phyloP scores from a whole-genome alignment of 306 rosid genomes.

The Sophora flavescens region DNA sequence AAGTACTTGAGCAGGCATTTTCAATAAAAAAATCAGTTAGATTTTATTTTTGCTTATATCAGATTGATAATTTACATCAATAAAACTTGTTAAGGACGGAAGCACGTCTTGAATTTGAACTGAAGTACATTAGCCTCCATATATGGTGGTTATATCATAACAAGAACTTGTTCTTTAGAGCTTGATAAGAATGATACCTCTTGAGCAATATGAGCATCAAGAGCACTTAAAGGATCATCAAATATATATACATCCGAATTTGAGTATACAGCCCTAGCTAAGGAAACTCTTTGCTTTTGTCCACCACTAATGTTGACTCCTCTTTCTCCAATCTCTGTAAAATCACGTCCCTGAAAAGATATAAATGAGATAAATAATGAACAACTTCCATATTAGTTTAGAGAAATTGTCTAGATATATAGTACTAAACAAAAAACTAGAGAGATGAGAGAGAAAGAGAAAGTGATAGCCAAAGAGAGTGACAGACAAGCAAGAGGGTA shows the following conservation, averaged over 20 bases:
- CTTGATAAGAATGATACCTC: constrained; percentile 60
- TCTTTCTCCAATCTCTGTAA: constrained; percentile 94
- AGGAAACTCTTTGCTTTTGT: constrained; percentile 91
- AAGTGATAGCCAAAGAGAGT: too few relatives aligned
- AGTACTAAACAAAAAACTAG: too few relatives aligned
- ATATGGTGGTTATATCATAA: constrained; percentile 22
- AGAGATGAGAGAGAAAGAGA: too few relatives aligned
- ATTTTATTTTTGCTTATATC: constrained; percentile 1
- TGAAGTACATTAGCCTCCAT: not conserved
- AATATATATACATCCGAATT: constrained; percentile 82
- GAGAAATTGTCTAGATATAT: too few relatives aligned
- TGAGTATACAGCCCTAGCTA: constrained; percentile 93
- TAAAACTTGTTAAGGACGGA: constrained; percentile 13
- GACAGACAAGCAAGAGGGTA: too few relatives aligned
- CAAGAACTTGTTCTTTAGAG: constrained; percentile 14
- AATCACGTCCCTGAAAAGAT: constrained; percentile 71
- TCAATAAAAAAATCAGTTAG: not conserved
- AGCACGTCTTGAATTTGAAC: not conserved
- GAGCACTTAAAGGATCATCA: constrained; percentile 96
- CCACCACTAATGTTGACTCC: constrained; percentile 98
- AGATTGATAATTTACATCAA: constrained; percentile 18
- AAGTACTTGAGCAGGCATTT: not conserved
- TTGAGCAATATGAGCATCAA: constrained; percentile 86
- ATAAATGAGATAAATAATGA: constrained; percentile 11
- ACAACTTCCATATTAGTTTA: not conserved